Base-by-base conservation (phyloP, 805 yeast genomes). In the Candida nemodendra region DNA sequence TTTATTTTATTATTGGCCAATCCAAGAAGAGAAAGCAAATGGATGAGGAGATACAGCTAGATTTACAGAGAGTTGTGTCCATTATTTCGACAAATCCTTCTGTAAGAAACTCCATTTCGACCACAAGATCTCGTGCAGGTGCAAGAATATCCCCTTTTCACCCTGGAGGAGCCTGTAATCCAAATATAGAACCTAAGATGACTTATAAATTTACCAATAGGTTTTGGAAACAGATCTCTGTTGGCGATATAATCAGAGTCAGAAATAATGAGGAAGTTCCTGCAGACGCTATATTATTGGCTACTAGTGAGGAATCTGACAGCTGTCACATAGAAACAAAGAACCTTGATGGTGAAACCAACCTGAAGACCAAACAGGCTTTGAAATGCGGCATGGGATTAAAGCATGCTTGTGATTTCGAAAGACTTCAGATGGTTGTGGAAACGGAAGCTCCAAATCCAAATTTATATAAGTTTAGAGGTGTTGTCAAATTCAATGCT, bases 221-320 rank as follows among this genome's bases (percentile, higher is more conserved):
- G 12, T 56, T 53, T 40, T 84, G 93, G 93, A 83, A 83, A 59
- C 77, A 75, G 50, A 75, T 84, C 24, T 61, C 65, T 29, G 89
- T 84, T 18, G 95, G 95, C 46, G 90, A 84, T 50, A 66, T 84
- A 33, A 71, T 84, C 18, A 68, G 90, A 51, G 70, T 84, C 18
- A 76, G 81, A 45, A 77, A 78, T 47, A 79, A 84, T 54, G 93
- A 84, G 54, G 91, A 84, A 63, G 72, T 83, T 5, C 95, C 95
- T 1, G 89, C 91, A 2, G 95, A 84, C 61, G 58, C 79, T 11
- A 67, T 83, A 32, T 59, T 84, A 23, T 54, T 84, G 6, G 69
- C 88, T 4, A 71, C 89, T 2, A 77, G 86, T 22, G 88, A 82
- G 53, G 59, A 69, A 1, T 87, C 83, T 49, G 82, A 81, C 34